phyloP scores from a whole-genome alignment of 495 filamentous ascomycete genomes.

The Cetradonia linearis region DNA sequence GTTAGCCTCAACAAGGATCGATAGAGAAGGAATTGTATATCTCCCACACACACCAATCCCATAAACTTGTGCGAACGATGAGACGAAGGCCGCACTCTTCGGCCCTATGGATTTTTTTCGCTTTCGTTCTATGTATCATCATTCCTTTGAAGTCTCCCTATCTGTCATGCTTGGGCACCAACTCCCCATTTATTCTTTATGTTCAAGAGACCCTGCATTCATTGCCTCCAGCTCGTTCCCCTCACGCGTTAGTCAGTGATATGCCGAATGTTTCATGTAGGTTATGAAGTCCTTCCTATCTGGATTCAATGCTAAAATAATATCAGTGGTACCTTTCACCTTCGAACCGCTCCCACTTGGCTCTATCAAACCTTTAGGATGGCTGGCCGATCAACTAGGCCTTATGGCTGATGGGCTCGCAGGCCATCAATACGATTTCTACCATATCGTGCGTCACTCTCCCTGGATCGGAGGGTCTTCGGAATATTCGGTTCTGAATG shows the following conservation, averaged over 20 bases:
- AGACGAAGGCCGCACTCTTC: background rate
- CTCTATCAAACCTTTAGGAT: conserved; percentile 47
- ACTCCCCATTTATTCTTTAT: conserved; percentile 3
- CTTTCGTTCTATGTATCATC: background rate
- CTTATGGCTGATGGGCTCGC: conserved; percentile 46
- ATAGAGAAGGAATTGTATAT: background rate
- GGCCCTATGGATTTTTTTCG: background rate
- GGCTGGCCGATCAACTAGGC: conserved; percentile 48
- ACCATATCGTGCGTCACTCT: conserved; percentile 44
- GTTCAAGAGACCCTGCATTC: background rate
- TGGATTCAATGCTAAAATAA: background rate
- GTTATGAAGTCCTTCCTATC: background rate
- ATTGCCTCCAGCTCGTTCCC: background rate
- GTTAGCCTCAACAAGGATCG: background rate
- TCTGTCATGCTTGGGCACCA: background rate
- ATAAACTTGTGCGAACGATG: background rate
- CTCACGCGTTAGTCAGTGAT: background rate
- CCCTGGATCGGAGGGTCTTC: conserved; percentile 45
- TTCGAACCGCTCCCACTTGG: conserved; percentile 46
- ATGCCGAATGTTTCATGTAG: background rate
- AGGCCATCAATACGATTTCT: conserved; percentile 52
- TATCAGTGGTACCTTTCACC: conserved; percentile 22
- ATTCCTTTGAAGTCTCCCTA: background rate
- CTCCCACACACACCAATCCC: background rate
- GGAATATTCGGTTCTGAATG: conserved; percentile 51